Evolutionary conservation across 2,329 filamentous ascomycete species (phyloP), one percentile per base, ranked within the genome.

Genomic region (Sphaceloma murrayae): DNA sequence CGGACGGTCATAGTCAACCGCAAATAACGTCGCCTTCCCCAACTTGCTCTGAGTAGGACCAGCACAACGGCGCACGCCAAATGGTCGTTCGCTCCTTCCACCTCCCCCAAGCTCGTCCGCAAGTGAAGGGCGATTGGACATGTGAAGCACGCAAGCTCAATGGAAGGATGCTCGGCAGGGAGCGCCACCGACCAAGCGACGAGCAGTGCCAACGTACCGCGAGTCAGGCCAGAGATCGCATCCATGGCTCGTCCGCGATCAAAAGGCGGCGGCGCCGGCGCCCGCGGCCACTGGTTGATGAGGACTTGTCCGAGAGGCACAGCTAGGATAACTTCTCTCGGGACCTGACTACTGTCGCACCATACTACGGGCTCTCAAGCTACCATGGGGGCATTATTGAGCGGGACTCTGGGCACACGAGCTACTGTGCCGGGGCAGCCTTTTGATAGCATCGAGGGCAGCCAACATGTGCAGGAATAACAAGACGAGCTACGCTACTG

Each of bases 11-110:
- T 24, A 29, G 3, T 24, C 24, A 40, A 11, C 33, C 24, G 36
- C 11, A 18, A 14, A 18, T 27, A 14, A 21, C 18, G 36, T 29
- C 36, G 10, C 22, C 8, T 8, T 33, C 31, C 16, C 31, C 24
- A 27, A 27, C 6, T 33, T n/a, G 27, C 31, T 33, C 11, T 33
- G 11, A 18, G 36, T 10, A 18, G 13, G 18, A 14, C 18, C 22
- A n/a, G n/a, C 36, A 14, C 24, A 18, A 40, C 36, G 22, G 24
- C 36, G 36, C 24, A 9, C 21, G 24, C 22, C 14, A 40, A 40
- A 13, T 22, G 36, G 36, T 40, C 36, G 36, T 40, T 40, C 36
- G 29, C 29, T 40, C 36, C 36, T 40, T 40, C 36, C 36, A 40
- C 17, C 29, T 29, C 16, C n/a, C 3, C 11, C 14, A 3, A 16